phyloP scores from a whole-genome alignment of 441 rosid genomes.

The Viola pubescens region DNA sequence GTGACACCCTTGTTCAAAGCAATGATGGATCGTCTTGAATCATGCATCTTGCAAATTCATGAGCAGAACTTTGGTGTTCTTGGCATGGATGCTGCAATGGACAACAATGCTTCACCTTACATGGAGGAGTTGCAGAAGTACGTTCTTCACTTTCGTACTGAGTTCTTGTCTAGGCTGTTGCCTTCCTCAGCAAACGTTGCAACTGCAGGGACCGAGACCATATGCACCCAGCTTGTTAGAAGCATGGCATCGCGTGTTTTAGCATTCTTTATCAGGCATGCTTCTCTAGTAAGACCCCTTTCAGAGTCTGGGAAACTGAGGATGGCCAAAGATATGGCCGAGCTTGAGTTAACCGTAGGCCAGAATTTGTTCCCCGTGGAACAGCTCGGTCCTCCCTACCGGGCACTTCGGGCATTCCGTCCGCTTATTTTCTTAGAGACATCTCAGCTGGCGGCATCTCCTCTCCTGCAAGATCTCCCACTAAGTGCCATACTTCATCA shows the following conservation, averaged over 20 bases:
- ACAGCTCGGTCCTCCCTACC: conserved; percentile 89
- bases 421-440: conserved; percentile 89
- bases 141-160: conserved; percentile 74
- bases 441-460: conserved; percentile 69
- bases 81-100: conserved; percentile 74
- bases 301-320: conserved; percentile 96
- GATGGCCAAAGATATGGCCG: conserved; percentile 99
- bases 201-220: conserved; percentile 58
- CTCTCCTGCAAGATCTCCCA: conserved; percentile 85
- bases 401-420: conserved; percentile 91
- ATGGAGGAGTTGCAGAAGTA: conserved; percentile 92
- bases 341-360: conserved; percentile 90
- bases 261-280: conserved; percentile 83
- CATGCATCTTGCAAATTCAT: conserved; percentile 87
- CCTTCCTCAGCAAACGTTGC: conserved; percentile 53
- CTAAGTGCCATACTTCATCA: conserved; percentile 86
- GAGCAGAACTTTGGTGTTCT: conserved; percentile 72
- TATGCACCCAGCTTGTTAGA: conserved; percentile 81
- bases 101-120: conserved; percentile 84
- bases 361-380: conserved; percentile 90
- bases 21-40: conserved; percentile 82
- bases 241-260: conserved; percentile 86
- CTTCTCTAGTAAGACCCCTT: conserved; percentile 84
- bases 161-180: conserved; percentile 74
- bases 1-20: conserved; percentile 85